Conservation (phyloP, 1,139 yeast genomes). For the Hansenula sp. region DNA sequence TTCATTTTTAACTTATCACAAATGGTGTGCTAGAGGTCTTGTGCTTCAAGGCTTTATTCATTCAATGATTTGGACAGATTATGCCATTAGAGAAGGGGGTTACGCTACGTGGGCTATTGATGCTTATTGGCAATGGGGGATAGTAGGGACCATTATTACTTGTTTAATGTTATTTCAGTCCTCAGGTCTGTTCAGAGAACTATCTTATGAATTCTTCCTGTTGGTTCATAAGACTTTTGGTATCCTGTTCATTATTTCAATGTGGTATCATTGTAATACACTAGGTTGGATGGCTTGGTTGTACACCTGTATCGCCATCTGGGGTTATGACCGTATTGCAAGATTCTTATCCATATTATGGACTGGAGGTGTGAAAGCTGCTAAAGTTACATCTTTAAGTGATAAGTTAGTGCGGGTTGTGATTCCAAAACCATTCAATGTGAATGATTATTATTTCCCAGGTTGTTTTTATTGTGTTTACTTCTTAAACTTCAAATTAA, state of each 20-base stretch:
- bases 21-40: constrained; percentile 35
- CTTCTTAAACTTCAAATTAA: constrained; percentile 26
- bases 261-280: constrained; percentile 36
- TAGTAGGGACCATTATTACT: constrained; percentile 41
- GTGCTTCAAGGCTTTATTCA: constrained; percentile 40
- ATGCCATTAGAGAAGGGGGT: constrained; percentile 29
- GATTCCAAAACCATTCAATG: constrained; percentile 26
- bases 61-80: constrained; percentile 44
- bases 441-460: constrained; percentile 27
- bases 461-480: constrained; percentile 42
- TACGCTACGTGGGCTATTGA: constrained; percentile 25
- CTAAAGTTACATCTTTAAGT: constrained; percentile 27
- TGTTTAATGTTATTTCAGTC: constrained; percentile 41
- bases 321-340: constrained; percentile 34
- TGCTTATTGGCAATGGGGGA: constrained; percentile 39
- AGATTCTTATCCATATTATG: constrained; percentile 30
- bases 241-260: constrained; percentile 31
- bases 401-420: constrained; percentile 36
- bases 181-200: constrained; percentile 40
- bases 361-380: constrained; percentile 35
- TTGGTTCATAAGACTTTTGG: constrained; percentile 33
- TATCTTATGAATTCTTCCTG: constrained; percentile 40
- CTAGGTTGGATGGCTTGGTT: constrained; percentile 45
- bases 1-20: constrained; percentile 46
- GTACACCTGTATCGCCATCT: constrained; percentile 35